phyloP scores from a whole-genome alignment of 768 basidiomycete genomes.

The Melanogaster broomeanus region DNA sequence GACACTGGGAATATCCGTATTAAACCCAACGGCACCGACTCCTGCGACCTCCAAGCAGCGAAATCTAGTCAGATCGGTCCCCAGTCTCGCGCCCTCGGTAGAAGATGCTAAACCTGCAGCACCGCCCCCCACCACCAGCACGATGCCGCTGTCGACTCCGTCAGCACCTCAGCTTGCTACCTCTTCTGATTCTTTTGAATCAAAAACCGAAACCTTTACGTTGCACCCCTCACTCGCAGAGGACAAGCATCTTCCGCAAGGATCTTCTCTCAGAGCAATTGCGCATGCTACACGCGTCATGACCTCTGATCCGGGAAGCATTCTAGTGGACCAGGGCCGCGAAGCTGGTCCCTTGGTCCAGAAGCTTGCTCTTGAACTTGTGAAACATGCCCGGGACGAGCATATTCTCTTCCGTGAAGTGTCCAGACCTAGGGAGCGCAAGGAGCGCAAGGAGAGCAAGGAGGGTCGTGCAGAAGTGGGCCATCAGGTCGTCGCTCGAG shows the following conservation, averaged over 20 bases:
- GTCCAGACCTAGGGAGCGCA: conserved; percentile 47
- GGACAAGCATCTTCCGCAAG: conserved; percentile 47
- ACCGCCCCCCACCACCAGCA: conserved; percentile 20
- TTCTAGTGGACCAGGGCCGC: conserved; percentile 68
- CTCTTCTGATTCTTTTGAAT: conserved; percentile 21
- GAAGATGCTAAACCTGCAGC: conserved; percentile 15
- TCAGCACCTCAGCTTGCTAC: conserved; percentile 32
- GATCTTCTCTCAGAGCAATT: conserved; percentile 72
- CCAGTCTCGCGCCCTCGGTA: conserved; percentile 12
- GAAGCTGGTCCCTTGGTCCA: conserved; percentile 65
- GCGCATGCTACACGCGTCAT: conserved; percentile 85
- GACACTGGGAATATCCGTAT: conserved; percentile 66
- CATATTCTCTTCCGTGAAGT: conserved; percentile 44
- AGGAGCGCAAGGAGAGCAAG: conserved; percentile 40
- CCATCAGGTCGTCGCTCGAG: conserved; percentile 38
- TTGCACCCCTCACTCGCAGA: conserved; percentile 24
- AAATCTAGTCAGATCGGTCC: conserved; percentile 21
- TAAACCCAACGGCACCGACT: conserved; percentile 48
- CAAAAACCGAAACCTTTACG: conserved; percentile 28
- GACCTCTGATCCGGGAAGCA: conserved; percentile 74
- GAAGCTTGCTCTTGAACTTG: conserved; percentile 64
- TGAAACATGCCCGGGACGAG: conserved; percentile 68
- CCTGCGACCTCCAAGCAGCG: conserved; percentile 25
- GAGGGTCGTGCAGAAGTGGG: conserved; percentile 27
- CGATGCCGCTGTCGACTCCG: conserved; percentile 16